phyloP scores from a whole-genome alignment of 352 stramenopile species.

The Phytophthora pistaciae region DNA sequence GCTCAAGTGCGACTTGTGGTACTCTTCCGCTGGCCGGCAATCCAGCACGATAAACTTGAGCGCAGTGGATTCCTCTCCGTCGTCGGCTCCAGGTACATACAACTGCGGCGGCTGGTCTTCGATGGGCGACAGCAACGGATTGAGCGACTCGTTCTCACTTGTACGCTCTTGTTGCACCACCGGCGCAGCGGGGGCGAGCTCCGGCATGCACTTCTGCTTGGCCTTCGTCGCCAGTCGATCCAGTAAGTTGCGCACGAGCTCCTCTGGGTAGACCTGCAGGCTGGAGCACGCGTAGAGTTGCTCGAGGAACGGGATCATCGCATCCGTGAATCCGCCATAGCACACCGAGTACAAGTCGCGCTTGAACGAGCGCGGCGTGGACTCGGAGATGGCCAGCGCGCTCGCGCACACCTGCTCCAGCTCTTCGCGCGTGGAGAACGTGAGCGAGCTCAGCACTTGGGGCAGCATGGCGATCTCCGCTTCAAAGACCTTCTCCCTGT shows the following conservation, averaged over 20 bases:
- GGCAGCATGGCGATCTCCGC: constrained; percentile 83
- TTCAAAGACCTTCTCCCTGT: constrained; percentile 66
- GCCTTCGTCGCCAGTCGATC: constrained; percentile 49
- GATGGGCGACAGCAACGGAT: constrained; percentile 46
- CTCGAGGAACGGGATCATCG: constrained; percentile 72
- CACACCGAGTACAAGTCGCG: constrained; percentile 86
- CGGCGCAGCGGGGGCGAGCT: constrained; percentile 6
- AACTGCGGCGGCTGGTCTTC: constrained; percentile 15
- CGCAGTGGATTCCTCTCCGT: constrained; percentile 27
- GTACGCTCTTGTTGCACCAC: constrained; percentile 14
- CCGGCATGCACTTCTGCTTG: constrained; percentile 27
- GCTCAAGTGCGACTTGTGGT: constrained; percentile 81
- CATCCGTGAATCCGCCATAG: constrained; percentile 78
- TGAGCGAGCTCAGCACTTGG: constrained; percentile 82
- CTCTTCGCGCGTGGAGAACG: constrained; percentile 63
- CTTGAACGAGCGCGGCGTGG: constrained; percentile 81
- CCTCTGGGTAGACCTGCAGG: constrained; percentile 84
- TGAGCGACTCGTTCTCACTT: constrained; percentile 27
- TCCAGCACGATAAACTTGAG: constrained; percentile 85
- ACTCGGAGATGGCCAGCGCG: constrained; percentile 66
- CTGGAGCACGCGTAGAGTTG: constrained; percentile 81
- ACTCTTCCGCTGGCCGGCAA: constrained; percentile 79
- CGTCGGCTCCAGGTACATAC: constrained; percentile 26
- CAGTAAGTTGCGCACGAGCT: constrained; percentile 82
- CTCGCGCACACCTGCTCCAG: constrained; percentile 64